phyloP scores from a whole-genome alignment of 352 stramenopile genomes.

The Thalassiosira hispida region DNA sequence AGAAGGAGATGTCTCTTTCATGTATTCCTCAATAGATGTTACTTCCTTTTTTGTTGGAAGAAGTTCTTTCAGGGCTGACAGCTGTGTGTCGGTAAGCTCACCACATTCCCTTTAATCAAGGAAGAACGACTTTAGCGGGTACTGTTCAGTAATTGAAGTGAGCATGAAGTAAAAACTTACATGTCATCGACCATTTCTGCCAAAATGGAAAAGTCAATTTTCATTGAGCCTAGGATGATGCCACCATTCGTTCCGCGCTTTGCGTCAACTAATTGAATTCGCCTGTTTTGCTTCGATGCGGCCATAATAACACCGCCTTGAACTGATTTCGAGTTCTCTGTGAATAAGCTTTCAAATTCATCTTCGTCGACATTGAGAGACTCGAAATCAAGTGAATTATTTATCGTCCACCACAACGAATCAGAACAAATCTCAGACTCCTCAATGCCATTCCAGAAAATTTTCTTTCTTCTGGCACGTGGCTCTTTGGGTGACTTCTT shows the following conservation, averaged over 20 bases:
- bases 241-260: constrained; percentile 97
- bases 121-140: neutral
- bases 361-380: constrained; percentile 80
- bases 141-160: neutral
- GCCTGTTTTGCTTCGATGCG: constrained; percentile 75
- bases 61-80: constrained; percentile 92
- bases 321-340: constrained; percentile 68
- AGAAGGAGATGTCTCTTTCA: constrained; percentile 66
- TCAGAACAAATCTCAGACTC: constrained; percentile 82
- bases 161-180: constrained; percentile 64
- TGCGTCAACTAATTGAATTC: constrained; percentile 87
- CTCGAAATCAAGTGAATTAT: constrained; percentile 69
- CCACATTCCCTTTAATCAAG: constrained; percentile 63
- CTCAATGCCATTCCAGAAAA: constrained; percentile 84
- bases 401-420: constrained; percentile 89
- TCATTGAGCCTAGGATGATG: constrained; percentile 94
- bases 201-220: constrained; percentile 91
- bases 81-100: constrained; percentile 76
- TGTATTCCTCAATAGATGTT: constrained; percentile 86
- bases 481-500: constrained; percentile 52
- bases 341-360: constrained; percentile 85
- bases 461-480: constrained; percentile 81
- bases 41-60: constrained; percentile 93
- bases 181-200: constrained; percentile 82
- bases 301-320: constrained; percentile 63